Conservation (phyloP, 2,329 filamentous ascomycete genomes). For the Ascochyta clinopodiicola region DNA sequence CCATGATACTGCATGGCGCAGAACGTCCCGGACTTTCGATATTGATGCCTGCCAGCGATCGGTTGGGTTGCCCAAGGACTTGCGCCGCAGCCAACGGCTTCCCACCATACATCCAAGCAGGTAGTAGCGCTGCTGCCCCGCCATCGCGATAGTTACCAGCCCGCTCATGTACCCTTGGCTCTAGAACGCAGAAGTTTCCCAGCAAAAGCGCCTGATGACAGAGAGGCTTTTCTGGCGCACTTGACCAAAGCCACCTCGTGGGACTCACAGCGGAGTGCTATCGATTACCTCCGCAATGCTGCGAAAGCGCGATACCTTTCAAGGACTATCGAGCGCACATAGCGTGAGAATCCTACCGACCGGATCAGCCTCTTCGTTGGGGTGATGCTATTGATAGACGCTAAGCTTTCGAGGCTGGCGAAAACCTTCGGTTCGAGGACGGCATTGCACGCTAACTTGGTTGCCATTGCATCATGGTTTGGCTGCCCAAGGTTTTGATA, state of each 20-base stretch:
- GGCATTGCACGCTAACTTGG: constrained; percentile 16
- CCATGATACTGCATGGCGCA: constrained; percentile 18
- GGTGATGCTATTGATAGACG: constrained; percentile 18
- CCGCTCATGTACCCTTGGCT: constrained; percentile 17
- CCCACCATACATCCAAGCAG: constrained; percentile 1
- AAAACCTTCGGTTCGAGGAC: constrained; percentile 9
- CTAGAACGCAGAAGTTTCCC: constrained; percentile 1
- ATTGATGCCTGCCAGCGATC: constrained; percentile 33
- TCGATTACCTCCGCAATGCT: background rate
- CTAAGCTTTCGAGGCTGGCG: constrained; percentile 19
- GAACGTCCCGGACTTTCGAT: constrained; percentile 37
- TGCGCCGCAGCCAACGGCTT: constrained; percentile 11
- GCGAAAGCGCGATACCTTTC: background rate
- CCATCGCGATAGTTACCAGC: constrained; percentile 34
- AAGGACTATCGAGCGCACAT: constrained; percentile 5
- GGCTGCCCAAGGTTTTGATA: background rate
- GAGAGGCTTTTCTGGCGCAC: background rate
- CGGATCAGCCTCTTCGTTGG: constrained; percentile 2
- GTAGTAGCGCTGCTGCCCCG: constrained; percentile 25
- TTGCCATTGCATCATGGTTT: constrained; percentile 21
- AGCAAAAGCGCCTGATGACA: background rate
- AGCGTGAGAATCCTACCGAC: constrained; percentile 4
- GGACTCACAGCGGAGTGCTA: background rate
- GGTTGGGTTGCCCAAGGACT: constrained; percentile 7
- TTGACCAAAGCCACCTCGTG: background rate